Percentiles rank a stretch among this genome's conserved stretches.
Evolutionary conservation across 306 rosid genomes (phyloP).

Genomic region (Ormosia emarginata): DNA sequence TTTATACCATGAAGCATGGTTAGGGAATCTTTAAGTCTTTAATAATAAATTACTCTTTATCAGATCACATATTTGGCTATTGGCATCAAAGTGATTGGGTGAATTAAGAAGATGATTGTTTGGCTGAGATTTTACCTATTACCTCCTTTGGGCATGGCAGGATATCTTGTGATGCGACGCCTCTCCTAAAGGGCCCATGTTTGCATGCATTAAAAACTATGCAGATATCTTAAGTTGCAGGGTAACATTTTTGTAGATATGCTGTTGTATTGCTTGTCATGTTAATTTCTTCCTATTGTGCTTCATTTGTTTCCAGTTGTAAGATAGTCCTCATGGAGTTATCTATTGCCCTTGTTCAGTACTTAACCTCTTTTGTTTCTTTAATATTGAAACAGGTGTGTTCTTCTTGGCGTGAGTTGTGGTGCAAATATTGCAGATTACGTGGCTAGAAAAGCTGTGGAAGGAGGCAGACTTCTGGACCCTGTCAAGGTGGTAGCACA

Average conservation of each 20-base stretch:
- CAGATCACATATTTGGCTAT: background rate
- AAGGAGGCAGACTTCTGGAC: conserved; percentile 75
- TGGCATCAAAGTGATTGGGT: background rate
- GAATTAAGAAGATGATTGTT: background rate
- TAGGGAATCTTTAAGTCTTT: conserved; percentile 9
- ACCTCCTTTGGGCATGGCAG: background rate
- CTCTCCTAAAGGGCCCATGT: background rate
- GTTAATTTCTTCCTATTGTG: background rate
- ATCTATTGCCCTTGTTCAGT: background rate
- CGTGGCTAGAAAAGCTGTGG: conserved; percentile 84
- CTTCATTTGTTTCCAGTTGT: conserved; percentile 8
- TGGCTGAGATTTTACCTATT: background rate
- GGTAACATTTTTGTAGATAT: background rate
- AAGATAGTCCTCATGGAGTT: background rate
- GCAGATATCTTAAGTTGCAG: conserved; percentile 4
- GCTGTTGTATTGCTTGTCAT: conserved; percentile 1
- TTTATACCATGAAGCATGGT: conserved; percentile 10
- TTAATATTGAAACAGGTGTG: conserved; percentile 62
- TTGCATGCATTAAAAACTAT: background rate
- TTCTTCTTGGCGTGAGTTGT: conserved; percentile 91
- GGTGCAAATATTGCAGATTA: conserved; percentile 95
- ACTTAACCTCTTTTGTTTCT: conserved; percentile 23
- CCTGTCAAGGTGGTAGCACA: conserved; percentile 94
- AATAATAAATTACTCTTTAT: background rate
- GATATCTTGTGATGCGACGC: background rate